Conservation (phyloP, 768 basidiomycete genomes). For the Boletellus ananas region DNA sequence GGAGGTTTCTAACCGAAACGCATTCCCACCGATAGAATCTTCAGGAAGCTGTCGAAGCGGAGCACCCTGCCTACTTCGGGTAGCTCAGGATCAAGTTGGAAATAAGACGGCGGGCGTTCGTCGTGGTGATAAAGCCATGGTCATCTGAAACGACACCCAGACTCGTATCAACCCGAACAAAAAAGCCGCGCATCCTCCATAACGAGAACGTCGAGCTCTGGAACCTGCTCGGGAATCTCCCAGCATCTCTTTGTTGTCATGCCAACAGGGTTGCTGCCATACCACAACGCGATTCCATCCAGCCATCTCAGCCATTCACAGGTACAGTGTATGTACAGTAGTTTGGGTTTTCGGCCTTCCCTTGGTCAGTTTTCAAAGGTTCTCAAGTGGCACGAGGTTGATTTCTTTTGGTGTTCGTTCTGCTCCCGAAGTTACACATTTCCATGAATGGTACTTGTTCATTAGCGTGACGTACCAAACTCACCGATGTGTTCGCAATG, state of each 20-base stretch:
- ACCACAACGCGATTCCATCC: slow-evolving; percentile 33
- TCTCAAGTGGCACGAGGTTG: slow-evolving; percentile 48
- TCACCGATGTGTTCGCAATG: slow-evolving; percentile 52
- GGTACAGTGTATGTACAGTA: slow-evolving; percentile 66
- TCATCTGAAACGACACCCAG: slow-evolving; percentile 44
- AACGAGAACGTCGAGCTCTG: slow-evolving; percentile 69
- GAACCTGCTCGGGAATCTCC: slow-evolving; percentile 61
- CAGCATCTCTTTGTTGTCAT: slow-evolving; percentile 60
- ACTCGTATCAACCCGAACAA: not conserved
- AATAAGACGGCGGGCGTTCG: slow-evolving; percentile 67
- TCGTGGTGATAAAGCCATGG: slow-evolving; percentile 55
- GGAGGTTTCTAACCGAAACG: slow-evolving; percentile 61
- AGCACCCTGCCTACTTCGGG: slow-evolving; percentile 68
- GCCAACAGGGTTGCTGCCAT: slow-evolving; percentile 79
- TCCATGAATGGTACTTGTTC: not conserved
- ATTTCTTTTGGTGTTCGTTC: slow-evolving; percentile 68
- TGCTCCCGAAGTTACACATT: slow-evolving; percentile 47
- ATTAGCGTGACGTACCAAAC: slow-evolving; percentile 5
- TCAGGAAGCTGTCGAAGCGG: slow-evolving; percentile 82
- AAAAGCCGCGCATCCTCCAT: slow-evolving; percentile 53
- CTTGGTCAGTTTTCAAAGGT: slow-evolving; percentile 65
- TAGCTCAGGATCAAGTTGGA: slow-evolving; percentile 63
- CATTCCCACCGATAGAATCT: slow-evolving; percentile 67
- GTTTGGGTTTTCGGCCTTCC: slow-evolving; percentile 59
- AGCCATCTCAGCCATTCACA: slow-evolving; percentile 31